Evolutionary conservation across 2,329 filamentous ascomycete genomes (phyloP), one percentile per base, ranked within the genome.

Genomic region (Lasiodiplodia sp.): DNA sequence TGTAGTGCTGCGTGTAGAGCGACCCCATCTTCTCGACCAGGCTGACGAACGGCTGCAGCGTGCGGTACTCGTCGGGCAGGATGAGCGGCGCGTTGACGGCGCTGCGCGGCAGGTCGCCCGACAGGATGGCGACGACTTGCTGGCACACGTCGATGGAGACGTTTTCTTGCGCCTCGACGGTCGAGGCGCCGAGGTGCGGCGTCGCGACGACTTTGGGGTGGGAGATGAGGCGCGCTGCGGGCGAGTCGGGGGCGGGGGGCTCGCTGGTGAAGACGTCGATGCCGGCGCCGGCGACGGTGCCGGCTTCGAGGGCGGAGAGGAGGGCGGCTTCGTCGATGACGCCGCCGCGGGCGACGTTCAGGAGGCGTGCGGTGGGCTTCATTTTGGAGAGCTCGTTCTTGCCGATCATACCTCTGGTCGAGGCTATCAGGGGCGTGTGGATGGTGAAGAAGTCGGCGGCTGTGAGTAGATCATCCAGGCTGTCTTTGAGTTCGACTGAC

Each of bases 81-180:
- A 95, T 95, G 66, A 95, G 86, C 4, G 92, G 92, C 0, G 92
- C 92, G 72, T 96, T 95, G 75, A 95, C 92, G 5, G 92, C 92
- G 23, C 87, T 88, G 1, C 91, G 91, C 0, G 92, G 92, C 1
- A 94, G 83, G 0, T 91, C 90, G 3, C 92, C 92, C 0, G 85
- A 83, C 2, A 96, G 83, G 52, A 95, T 92, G 69, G 90, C 87
- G 0, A 92, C 84, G 14, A 94, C 91, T 79, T 96, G 92, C 40
- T 90, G 90, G 78, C 92, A 95, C 10, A 95, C 92, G 73, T 95
- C 92, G 71, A 94, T 87, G 1, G 90, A 92, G 3, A 94, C 92
- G 70, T 94, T 94, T 75, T 95, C 92, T 77, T 96, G 92, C 0
- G 92, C 92, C 83, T 96, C 92, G 40, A 91, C 86, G 0, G 92